Evolutionary conservation across 139 green algal species (phyloP).

Genomic region (Desmodesmus armatus): DNA sequence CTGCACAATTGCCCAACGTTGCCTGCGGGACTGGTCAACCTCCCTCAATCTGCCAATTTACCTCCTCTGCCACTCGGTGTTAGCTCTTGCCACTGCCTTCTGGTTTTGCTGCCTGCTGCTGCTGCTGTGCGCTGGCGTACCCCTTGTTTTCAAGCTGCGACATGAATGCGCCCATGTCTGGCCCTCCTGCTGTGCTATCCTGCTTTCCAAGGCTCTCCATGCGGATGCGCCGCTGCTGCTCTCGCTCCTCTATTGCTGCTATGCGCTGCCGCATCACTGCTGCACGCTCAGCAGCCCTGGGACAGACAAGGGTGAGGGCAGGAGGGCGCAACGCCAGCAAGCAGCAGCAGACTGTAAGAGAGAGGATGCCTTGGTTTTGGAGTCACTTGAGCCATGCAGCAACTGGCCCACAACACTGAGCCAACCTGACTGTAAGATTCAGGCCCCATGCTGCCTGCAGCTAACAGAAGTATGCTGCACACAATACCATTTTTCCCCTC

Average conservation of each 20-base stretch:
- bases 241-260: conserved; percentile 56
- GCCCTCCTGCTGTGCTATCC: conserved; percentile 21
- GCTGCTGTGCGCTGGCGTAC: neutral
- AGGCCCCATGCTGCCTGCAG: too few relatives aligned
- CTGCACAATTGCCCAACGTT: too few relatives aligned
- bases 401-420: too few relatives aligned
- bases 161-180: conserved; percentile 50
- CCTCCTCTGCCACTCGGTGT: too few relatives aligned
- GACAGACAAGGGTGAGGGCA: neutral
- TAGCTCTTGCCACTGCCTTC: conserved; percentile 12
- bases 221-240: conserved; percentile 58
- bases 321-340: neutral
- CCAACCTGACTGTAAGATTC: too few relatives aligned
- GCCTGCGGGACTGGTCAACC: too few relatives aligned
- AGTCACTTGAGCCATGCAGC: neutral
- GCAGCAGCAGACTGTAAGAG: neutral
- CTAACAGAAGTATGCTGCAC: too few relatives aligned
- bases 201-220: conserved; percentile 51
- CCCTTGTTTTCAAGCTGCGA: conserved; percentile 44
- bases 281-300: conserved; percentile 44
- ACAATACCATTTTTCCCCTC: too few relatives aligned
- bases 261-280: conserved; percentile 39
- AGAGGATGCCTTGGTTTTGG: too few relatives aligned
- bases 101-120: neutral
- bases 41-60: too few relatives aligned